Percentiles rank a stretch among this genome's conserved stretches.
These are phyloP conservation scores for Drechslerella dactyloides DNA, from an alignment of 2,329 filamentous ascomycete species.

Conservation along the genomic window DNA sequence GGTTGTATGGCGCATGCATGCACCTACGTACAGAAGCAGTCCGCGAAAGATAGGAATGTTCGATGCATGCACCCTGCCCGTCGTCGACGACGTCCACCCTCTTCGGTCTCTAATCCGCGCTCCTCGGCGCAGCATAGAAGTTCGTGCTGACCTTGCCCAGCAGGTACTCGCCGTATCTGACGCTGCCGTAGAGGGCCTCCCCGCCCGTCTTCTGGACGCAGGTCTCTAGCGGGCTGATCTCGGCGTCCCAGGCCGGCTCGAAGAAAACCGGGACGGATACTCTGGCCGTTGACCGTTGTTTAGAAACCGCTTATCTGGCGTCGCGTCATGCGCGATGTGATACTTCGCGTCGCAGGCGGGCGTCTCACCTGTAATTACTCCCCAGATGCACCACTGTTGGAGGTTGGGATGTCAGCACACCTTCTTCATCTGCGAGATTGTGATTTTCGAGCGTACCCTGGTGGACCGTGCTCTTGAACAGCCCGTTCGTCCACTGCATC, in stretches of 20 bases:
- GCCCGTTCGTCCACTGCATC: constrained; percentile 57
- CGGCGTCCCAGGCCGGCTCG: constrained; percentile 60
- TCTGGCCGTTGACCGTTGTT: constrained; percentile 1
- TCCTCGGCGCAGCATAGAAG: constrained; percentile 54
- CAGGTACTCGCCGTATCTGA: constrained; percentile 60
- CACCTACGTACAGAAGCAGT: too few relatives aligned
- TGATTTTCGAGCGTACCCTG: constrained; percentile 52
- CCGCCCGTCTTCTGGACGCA: constrained; percentile 58
- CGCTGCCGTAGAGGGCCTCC: constrained; percentile 55
- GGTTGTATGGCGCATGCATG: neutral
- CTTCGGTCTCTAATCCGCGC: neutral
- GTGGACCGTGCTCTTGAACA: constrained; percentile 58
- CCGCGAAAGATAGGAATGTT: neutral
- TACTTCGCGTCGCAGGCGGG: constrained; percentile 7
- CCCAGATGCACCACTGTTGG: constrained; percentile 59
- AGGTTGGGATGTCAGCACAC: neutral
- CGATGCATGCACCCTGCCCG: neutral
- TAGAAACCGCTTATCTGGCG: neutral
- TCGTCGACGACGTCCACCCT: too few relatives aligned
- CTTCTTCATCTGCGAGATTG: neutral
- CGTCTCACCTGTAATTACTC: constrained; percentile 57
- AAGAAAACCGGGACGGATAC: constrained; percentile 62
- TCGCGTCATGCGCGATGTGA: too few relatives aligned
- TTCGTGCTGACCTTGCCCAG: constrained; percentile 60
- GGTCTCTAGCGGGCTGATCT: constrained; percentile 57